These are phyloP conservation scores for Schizochytrium sp. DNA, from an alignment of 108 stramenopile species.

Conservation along the genomic window DNA sequence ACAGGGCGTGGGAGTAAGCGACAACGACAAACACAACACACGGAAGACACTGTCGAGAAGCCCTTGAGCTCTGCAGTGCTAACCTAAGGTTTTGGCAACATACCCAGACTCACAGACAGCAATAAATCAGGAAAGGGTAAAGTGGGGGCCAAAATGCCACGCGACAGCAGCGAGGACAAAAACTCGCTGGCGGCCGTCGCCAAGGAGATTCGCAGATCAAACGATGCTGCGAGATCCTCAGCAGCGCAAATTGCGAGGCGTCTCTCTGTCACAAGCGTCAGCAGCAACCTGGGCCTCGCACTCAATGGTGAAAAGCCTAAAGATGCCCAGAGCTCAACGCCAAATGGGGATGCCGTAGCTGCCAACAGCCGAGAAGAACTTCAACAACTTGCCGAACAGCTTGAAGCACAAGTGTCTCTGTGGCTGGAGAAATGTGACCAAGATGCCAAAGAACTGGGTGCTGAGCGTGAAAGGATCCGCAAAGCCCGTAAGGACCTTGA, in stretches of 20 bases:
- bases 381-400: neutral
- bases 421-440: constrained; percentile 27
- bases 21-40: too few species aligned
- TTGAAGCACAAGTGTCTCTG: neutral
- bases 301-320: too few species aligned
- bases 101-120: too few species aligned
- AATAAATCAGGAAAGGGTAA: too few species aligned
- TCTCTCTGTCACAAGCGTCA: neutral
- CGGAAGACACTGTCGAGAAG: too few species aligned
- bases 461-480: neutral
- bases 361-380: neutral
- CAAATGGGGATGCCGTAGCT: too few species aligned
- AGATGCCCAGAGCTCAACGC: too few species aligned
- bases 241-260: constrained; percentile 9
- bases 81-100: too few species aligned
- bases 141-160: too few species aligned
- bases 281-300: neutral
- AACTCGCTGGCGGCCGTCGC: neutral
- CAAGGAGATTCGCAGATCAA: neutral
- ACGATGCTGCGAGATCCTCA: constrained; percentile 3
- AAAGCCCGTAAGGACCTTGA: constrained; percentile 36
- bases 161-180: neutral
- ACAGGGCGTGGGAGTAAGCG: too few species aligned
- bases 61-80: too few species aligned
- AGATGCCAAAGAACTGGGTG: neutral